Evolutionary conservation across 2,329 filamentous ascomycete genomes (phyloP).

Genomic region (Penicillium fuscoglaucum): DNA sequence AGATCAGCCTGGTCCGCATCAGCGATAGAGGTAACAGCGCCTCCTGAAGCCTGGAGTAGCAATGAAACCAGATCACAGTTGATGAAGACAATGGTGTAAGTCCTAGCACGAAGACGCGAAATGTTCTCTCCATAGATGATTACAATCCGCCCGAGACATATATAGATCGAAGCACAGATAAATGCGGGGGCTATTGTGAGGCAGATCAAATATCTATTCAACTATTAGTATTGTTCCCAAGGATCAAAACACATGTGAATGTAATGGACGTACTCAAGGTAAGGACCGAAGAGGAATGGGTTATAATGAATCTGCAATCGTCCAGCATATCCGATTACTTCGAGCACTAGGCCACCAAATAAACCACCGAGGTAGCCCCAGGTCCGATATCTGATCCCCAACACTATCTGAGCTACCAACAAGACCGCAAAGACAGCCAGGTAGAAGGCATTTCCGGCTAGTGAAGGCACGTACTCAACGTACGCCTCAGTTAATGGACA

Average conservation of each 20-base stretch:
- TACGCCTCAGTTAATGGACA: constrained; percentile 14
- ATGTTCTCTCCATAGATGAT: constrained; percentile 12
- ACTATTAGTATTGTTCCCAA: not conserved
- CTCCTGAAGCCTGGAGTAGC: constrained; percentile 61
- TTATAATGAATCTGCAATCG: constrained; percentile 7
- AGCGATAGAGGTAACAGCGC: constrained; percentile 54
- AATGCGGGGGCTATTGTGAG: not conserved
- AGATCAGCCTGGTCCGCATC: constrained; percentile 27
- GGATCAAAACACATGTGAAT: not conserved
- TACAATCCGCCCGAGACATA: not conserved
- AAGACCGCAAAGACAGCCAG: constrained; percentile 12
- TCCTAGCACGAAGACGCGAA: constrained; percentile 35
- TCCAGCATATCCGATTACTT: constrained; percentile 4
- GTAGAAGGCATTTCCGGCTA: constrained; percentile 17
- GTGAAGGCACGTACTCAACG: constrained; percentile 15
- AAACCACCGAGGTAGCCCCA: constrained; percentile 12
- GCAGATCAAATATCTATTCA: not conserved
- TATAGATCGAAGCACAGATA: not conserved
- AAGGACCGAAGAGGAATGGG: constrained; percentile 1
- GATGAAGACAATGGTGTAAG: constrained; percentile 54
- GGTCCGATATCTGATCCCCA: constrained; percentile 13
- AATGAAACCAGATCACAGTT: constrained; percentile 63
- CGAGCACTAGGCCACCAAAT: constrained; percentile 1
- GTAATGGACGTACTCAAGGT: constrained; percentile 3
- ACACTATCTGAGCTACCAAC: constrained; percentile 4